Conservation (phyloP, 2,329 filamentous ascomycete species). For the Fusarium lyarnte region DNA sequence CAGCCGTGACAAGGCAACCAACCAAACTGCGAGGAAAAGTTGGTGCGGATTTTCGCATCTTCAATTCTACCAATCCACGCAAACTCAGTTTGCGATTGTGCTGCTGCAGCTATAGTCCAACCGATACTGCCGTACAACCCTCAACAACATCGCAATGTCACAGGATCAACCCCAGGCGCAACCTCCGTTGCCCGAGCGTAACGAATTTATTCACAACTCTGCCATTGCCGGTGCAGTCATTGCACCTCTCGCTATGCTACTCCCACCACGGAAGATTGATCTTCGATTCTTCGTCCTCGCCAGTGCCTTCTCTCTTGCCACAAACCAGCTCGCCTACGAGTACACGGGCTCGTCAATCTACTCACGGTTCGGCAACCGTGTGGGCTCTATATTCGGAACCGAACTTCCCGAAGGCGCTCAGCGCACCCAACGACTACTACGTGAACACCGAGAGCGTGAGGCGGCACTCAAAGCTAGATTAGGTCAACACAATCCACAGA, state of each 20-base stretch:
- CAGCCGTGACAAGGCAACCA: background rate
- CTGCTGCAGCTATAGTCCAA: background rate
- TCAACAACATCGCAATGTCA: conserved; percentile 39
- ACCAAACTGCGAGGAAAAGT: conserved; percentile 28
- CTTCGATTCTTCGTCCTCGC: conserved; percentile 61
- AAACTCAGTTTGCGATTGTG: conserved; percentile 4
- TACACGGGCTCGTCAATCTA: conserved; percentile 65
- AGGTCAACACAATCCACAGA: conserved; percentile 11
- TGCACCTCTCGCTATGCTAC: conserved; percentile 57
- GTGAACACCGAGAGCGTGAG: conserved; percentile 56
- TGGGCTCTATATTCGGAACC: conserved; percentile 57
- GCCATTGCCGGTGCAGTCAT: conserved; percentile 60
- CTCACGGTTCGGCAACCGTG: conserved; percentile 56
- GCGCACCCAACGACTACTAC: conserved; percentile 58
- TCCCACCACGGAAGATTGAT: conserved; percentile 63
- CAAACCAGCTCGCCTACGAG: conserved; percentile 65
- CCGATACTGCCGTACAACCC: background rate
- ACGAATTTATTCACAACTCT: conserved; percentile 56
- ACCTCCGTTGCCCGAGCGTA: conserved; percentile 47
- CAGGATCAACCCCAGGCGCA: conserved; percentile 39
- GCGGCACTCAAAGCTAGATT: conserved; percentile 42
- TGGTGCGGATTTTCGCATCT: conserved; percentile 18
- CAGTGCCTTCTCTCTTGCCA: conserved; percentile 60
- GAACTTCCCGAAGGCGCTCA: conserved; percentile 67
- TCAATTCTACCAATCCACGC: background rate